Base-by-base conservation (phyloP, 495 filamentous ascomycete genomes). In the Neurospora sp. region DNA sequence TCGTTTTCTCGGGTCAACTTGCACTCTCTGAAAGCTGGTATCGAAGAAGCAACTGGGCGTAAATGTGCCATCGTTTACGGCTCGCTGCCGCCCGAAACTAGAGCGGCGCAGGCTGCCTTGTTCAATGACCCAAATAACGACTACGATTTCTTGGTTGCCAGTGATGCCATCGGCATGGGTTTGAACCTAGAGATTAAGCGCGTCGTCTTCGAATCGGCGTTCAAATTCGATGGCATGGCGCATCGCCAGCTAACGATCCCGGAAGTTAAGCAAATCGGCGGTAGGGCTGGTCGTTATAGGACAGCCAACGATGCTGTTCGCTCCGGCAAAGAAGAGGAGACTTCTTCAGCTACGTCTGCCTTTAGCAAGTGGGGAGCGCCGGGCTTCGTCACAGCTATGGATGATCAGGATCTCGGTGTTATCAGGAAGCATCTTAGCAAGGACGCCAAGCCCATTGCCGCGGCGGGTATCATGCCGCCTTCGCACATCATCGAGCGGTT, bases 81-180 rank as follows among this genome's bases (percentile, higher is more conserved):
- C 66, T 89, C 89, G 44, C 82, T 99, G 31, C 96, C 96, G 2
- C 96, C 96, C 37, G 95, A 98, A 80, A 97, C 93, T 62, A 88
- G 96, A 72, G 93, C 92, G 12, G 90, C 94, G 77, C 96, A 99
- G 82, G 96, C 96, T 8, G 87, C 86, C 35, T 86, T 97, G 3
- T 99, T 99, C 85, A 99, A 99, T 77, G 93, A 98, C 75, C 93
- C 92, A 0, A 83, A 96, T 78, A 98, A 93, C 81, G 94, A 97
- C 44, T 99, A 97, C 79, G 94, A 99, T 76, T 94, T 91, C 75
- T 85, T 99, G 5, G 93, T 95, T 37, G 96, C 96, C 18, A 97
- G 94, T 76, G 96, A 99, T 80, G 96, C 96, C 31, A 93, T 99
- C 75, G 96, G 96, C 31, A 99, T 99, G 96, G 96, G 96, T 1